A percentile compares a stretch with the other conserved stretches of the same genome.
phyloP scores from a whole-genome alignment of 768 basidiomycete genomes.

The Pleurotus ostreatus region DNA sequence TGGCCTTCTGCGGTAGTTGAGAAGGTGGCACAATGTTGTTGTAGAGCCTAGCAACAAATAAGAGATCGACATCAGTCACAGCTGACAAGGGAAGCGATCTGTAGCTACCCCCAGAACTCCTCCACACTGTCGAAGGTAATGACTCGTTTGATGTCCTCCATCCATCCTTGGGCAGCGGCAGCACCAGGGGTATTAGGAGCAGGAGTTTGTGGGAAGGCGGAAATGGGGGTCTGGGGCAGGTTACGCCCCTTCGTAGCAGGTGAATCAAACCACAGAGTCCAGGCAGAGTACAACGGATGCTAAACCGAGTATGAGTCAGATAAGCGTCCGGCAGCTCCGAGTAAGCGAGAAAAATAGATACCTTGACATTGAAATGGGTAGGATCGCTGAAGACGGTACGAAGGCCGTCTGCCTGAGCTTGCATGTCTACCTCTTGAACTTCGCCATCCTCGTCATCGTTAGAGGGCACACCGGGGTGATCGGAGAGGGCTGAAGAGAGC shows the following conservation, averaged over 20 bases:
- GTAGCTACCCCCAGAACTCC: constrained; percentile 95
- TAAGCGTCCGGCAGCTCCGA: too few relatives aligned
- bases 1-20: constrained; percentile 90
- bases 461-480: constrained; percentile 36
- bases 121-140: constrained; percentile 96
- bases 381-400: constrained; percentile 93
- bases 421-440: constrained; percentile 84
- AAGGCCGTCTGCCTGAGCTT: constrained; percentile 76
- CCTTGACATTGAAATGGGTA: constrained; percentile 95
- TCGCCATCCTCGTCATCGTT: constrained; percentile 65
- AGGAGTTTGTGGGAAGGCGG: constrained; percentile 76
- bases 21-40: constrained; percentile 98
- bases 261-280: constrained; percentile 99
- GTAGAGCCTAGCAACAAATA: constrained; percentile 44
- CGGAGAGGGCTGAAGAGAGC: constrained; percentile 67
- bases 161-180: constrained; percentile 85
- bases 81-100: constrained; percentile 3
- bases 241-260: constrained; percentile 88
- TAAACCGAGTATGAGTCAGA: constrained; percentile 22
- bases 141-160: constrained; percentile 98
- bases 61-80: constrained; percentile 15
- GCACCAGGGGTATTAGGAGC: constrained; percentile 68
- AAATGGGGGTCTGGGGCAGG: constrained; percentile 77
- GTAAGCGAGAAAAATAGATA: constrained; percentile 24
- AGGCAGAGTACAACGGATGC: constrained; percentile 92